Conservation (phyloP, 345 rosid genomes). For the Pseudoturritis turrita region DNA sequence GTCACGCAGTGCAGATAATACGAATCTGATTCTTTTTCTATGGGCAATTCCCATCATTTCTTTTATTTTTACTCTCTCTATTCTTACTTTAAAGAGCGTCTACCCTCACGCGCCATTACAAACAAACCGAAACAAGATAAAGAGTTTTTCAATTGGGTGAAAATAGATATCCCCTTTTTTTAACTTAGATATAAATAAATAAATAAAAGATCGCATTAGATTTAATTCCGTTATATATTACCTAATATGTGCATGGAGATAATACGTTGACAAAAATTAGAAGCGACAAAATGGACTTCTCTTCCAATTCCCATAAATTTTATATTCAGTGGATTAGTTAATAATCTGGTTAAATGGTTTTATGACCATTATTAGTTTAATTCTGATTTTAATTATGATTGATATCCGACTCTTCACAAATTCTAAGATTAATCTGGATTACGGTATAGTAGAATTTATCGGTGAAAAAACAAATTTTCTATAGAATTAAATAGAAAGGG, state of each 20-base stretch:
- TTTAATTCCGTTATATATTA: background rate
- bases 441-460: no score
- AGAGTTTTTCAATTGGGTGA: background rate
- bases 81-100: constrained; percentile 1
- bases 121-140: constrained; percentile 14
- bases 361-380: background rate
- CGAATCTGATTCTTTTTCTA: constrained; percentile 31
- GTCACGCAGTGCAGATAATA: constrained; percentile 24
- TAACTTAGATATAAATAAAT: background rate
- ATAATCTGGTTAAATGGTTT: background rate
- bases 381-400: background rate
- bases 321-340: background rate
- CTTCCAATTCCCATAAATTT: background rate
- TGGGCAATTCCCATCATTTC: constrained; percentile 28
- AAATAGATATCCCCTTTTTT: background rate
- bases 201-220: background rate
- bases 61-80: constrained; percentile 14
- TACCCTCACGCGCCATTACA: constrained; percentile 16
- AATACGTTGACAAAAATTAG: constrained; percentile 21
- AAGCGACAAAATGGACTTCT: constrained; percentile 17
- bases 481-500: background rate
- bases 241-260: constrained; percentile 5
- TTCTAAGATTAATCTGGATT: background rate
- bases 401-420: background rate
- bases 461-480: background rate